A percentile compares a stretch with the other conserved stretches of the same genome.
phyloP scores from a whole-genome alignment of 345 rosid genomes.

The Carallia brachiata region DNA sequence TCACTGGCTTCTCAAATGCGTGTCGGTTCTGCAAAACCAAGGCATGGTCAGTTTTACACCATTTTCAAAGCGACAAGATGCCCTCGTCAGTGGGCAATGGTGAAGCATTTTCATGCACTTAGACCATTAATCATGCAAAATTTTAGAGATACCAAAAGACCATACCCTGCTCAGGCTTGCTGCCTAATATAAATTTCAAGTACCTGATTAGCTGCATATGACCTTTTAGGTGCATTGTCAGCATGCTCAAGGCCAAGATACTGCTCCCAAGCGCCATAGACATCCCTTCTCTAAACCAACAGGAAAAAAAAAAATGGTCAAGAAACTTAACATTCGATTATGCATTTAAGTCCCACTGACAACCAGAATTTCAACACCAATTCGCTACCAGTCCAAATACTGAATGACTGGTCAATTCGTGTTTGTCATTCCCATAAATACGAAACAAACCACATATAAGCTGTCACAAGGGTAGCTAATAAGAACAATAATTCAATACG shows the following conservation, averaged over 20 bases:
- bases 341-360: background rate
- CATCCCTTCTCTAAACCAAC: slow-evolving; percentile 65
- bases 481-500: too few relatives aligned
- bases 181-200: background rate
- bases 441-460: too few relatives aligned
- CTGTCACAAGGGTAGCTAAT: too few relatives aligned
- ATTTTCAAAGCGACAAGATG: background rate
- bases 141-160: background rate
- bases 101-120: background rate
- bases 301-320: background rate
- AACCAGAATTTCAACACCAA: background rate
- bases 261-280: slow-evolving; percentile 96
- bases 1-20: slow-evolving; percentile 31
- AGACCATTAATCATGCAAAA: background rate
- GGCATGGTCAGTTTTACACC: background rate
- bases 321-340: background rate
- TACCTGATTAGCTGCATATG: slow-evolving; percentile 83
- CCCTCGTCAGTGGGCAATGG: background rate
- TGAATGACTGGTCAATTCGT: too few relatives aligned
- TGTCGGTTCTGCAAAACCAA: slow-evolving; percentile 28
- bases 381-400: too few relatives aligned
- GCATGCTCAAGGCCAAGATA: slow-evolving; percentile 95
- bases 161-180: background rate
- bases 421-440: too few relatives aligned
- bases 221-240: slow-evolving; percentile 79